Evolutionary conservation across 208 protist species (phyloP).

Genomic region (Eutreptiella sp.): DNA sequence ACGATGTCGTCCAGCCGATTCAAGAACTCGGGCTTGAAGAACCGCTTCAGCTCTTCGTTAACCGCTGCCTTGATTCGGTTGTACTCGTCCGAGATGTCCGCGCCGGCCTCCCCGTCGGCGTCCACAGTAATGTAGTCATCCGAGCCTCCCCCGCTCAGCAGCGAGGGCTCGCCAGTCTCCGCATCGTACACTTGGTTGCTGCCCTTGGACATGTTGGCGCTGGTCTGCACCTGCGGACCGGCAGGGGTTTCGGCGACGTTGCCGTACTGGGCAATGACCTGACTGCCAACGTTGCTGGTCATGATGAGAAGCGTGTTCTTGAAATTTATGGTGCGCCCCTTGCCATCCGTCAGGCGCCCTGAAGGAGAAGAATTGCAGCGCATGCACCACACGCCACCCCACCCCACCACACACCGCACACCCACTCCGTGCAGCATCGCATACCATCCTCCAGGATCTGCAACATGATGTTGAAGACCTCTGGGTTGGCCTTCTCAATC

Average conservation of each 20-base stretch:
- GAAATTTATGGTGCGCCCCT: no score
- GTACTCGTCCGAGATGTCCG: background rate
- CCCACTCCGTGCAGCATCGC: background rate
- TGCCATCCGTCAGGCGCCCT: no score
- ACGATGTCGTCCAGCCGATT: conserved; percentile 67
- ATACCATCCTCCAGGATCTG: background rate
- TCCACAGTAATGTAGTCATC: no score
- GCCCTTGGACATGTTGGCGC: background rate
- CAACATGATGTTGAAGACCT: conserved; percentile 32
- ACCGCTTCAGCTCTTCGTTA: conserved; percentile 42
- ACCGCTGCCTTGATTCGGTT: conserved; percentile 31
- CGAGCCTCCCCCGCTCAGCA: no score
- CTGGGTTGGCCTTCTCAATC: conserved; percentile 34
- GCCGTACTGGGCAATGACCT: no score
- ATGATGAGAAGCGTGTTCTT: no score
- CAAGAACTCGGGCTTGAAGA: conserved; percentile 62
- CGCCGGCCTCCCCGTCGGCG: background rate
- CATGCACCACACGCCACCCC: background rate
- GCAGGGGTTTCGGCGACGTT: no score
- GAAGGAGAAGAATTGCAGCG: background rate
- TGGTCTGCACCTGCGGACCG: no score
- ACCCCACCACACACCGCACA: no score
- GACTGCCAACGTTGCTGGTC: no score
- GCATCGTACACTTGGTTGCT: background rate
- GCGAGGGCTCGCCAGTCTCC: background rate